These are phyloP conservation scores for Gautieria morchelliformis DNA, from an alignment of 768 basidiomycete genomes.

Conservation along the genomic window DNA sequence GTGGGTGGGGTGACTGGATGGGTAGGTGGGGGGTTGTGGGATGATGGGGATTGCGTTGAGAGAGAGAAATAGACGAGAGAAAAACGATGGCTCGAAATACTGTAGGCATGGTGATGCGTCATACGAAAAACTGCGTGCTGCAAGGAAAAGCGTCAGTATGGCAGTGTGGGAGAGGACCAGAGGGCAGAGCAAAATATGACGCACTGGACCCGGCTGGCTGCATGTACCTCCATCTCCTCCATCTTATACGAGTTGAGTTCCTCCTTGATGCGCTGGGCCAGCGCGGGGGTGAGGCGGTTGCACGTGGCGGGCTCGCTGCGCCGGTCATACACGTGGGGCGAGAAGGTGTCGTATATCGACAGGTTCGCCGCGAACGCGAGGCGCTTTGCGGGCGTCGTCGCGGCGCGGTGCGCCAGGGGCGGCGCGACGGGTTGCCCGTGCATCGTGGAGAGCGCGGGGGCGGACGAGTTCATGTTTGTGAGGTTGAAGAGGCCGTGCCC, in stretches of 20 bases:
- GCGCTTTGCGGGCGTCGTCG: constrained; percentile 58
- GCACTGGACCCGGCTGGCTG: constrained; percentile 82
- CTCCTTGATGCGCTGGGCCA: constrained; percentile 97
- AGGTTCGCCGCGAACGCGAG: constrained; percentile 86
- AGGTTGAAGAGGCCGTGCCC: constrained; percentile 64
- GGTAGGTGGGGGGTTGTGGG: neutral
- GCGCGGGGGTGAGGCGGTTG: constrained; percentile 87
- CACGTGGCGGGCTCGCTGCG: constrained; percentile 95
- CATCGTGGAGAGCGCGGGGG: constrained; percentile 69
- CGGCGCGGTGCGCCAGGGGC: constrained; percentile 59
- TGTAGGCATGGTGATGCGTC: constrained; percentile 19
- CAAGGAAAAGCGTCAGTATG: constrained; percentile 7
- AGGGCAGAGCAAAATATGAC: constrained; percentile 27
- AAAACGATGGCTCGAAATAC: neutral
- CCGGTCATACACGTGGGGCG: constrained; percentile 82
- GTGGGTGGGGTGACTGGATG: neutral
- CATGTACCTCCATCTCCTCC: constrained; percentile 99
- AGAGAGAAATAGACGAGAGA: neutral
- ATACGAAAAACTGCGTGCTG: constrained; percentile 87
- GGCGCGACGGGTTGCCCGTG: constrained; percentile 27
- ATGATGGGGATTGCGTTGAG: constrained; percentile 1
- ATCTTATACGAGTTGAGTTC: constrained; percentile 98
- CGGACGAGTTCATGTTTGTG: constrained; percentile 79
- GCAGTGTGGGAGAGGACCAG: neutral
- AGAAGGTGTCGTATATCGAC: constrained; percentile 96